Percentiles rank a stretch among this genome's conserved stretches.
Conservation (phyloP, 768 basidiomycete species). For the Gloeophyllum trabeum region DNA sequence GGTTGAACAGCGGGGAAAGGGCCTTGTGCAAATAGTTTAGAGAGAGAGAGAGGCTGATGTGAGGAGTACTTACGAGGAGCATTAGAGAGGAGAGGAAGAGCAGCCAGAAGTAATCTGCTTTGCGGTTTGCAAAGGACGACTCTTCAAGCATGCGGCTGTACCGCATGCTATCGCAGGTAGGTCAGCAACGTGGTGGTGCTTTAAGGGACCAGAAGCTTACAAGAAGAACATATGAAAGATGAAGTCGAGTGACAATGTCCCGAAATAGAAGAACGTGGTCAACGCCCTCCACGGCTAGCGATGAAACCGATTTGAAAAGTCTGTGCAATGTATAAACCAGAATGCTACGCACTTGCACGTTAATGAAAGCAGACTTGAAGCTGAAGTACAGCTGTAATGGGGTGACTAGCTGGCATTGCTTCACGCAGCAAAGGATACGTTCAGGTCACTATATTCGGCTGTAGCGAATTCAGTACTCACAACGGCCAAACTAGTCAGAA, state of each 20-base stretch:
- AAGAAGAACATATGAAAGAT: constrained; percentile 98
- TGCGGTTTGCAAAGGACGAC: constrained; percentile 83
- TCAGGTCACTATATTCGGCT: not conserved
- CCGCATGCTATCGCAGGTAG: constrained; percentile 60
- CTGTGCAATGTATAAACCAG: not conserved
- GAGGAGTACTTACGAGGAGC: constrained; percentile 57
- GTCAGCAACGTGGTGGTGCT: not conserved
- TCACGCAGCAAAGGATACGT: not conserved
- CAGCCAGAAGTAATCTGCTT: constrained; percentile 94
- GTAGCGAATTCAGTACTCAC: no score
- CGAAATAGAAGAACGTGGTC: constrained; percentile 96
- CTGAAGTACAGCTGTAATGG: constrained; percentile 91
- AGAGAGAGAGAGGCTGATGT: no score
- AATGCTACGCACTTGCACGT: constrained; percentile 51
- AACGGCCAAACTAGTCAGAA: constrained; percentile 76
- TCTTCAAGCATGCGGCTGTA: constrained; percentile 97
- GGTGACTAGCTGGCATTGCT: constrained; percentile 92
- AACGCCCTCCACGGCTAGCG: constrained; percentile 74
- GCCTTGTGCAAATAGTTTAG: no score
- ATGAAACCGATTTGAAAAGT: constrained; percentile 2
- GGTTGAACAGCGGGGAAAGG: constrained; percentile 80
- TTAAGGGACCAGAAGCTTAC: constrained; percentile 34
- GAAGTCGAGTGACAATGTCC: constrained; percentile 85
- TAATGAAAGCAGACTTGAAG: constrained; percentile 72
- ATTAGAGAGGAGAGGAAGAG: constrained; percentile 74